Base-by-base conservation (phyloP, 2,329 filamentous ascomycete genomes). In the Sordariomycetes sp. region DNA sequence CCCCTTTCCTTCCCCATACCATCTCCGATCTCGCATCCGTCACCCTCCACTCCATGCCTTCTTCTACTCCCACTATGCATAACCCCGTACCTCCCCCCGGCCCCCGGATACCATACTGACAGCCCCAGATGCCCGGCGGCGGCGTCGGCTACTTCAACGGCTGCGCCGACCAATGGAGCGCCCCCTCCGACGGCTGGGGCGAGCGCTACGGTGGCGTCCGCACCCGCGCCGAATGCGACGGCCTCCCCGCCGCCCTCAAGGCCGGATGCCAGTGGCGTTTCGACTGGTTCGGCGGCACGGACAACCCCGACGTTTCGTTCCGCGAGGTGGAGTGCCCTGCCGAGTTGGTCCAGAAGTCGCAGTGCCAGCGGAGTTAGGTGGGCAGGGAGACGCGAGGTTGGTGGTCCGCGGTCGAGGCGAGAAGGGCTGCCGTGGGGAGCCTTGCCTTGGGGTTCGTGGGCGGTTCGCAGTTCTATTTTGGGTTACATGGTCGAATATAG, bases 231-330 rank as follows among this genome's bases (percentile, higher is more conserved):
- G 73, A 78, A 35, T 85, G 81, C 68, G 70, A 74, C 59, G 64
- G 66, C 55, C 78, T 82, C 68, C 81, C 81, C 0, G 68, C 65
- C 42, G 69, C 72, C 42, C 72, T 85, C 55, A 76, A 80, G 70
- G 70, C 68, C 10, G 81, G 81, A 10, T 85, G 81, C 69, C 71
- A 76, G 65, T 85, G 81, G 78, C 78, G 81, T 60, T 85, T 84
- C 64, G 78, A 84, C 70, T 85, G 80, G 80, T 83, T 84, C 68
- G 64, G 72, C 61, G 76, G 76, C 60, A 74, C 79, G 54, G 77
- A 83, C 65, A 84, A 83, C 68, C 80, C 80, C 7, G 64, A 63
- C 32, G 76, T 84, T 57, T 71, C 68, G 57, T 84, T 80, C 68
- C 69, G 73, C 67, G 73, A 79, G 67, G 79, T 85, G 13, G 70